Evolutionary conservation across 2,329 filamentous ascomycete species (phyloP).

Genomic region (Nigrograna mackinnonii): DNA sequence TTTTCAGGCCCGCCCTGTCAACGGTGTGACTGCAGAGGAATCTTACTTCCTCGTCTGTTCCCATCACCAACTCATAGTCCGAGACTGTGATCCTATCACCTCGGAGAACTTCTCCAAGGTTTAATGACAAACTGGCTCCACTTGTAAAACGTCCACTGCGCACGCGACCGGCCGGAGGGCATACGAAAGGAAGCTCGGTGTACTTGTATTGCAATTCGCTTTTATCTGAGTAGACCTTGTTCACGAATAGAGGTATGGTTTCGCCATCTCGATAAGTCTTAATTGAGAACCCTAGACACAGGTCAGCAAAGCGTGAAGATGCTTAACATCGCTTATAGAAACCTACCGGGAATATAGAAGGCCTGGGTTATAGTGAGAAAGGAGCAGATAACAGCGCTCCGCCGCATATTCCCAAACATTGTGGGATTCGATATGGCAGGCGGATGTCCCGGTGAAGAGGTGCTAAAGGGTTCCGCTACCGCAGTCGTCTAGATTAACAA

Average conservation of each 20-base stretch:
- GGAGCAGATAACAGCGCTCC: constrained; percentile 13
- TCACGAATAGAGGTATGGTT: constrained; percentile 81
- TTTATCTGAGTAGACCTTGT: constrained; percentile 89
- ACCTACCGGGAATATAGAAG: constrained; percentile 83
- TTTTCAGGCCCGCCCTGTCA: constrained; percentile 65
- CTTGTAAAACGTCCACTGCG: constrained; percentile 71
- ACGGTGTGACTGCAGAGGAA: constrained; percentile 73
- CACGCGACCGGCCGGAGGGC: constrained; percentile 71
- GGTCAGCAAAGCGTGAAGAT: background rate
- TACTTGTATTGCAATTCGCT: constrained; percentile 92
- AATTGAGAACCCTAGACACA: constrained; percentile 72
- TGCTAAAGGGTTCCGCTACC: too few relatives aligned
- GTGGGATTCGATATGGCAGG: constrained; percentile 4
- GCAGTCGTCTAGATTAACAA: too few relatives aligned
- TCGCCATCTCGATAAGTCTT: constrained; percentile 78
- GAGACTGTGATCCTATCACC: constrained; percentile 85
- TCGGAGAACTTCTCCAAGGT: constrained; percentile 83
- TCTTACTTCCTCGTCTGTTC: constrained; percentile 72
- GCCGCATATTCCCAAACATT: constrained; percentile 22
- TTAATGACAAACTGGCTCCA: constrained; percentile 77
- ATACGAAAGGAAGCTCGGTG: constrained; percentile 85
- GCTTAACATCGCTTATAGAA: background rate
- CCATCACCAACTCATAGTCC: constrained; percentile 80
- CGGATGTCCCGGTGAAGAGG: too few relatives aligned
- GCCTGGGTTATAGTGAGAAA: constrained; percentile 56